These are phyloP conservation scores for Avena sativa DNA, from an alignment of 176 grass and related monocot genomes.

Conservation along the genomic window DNA sequence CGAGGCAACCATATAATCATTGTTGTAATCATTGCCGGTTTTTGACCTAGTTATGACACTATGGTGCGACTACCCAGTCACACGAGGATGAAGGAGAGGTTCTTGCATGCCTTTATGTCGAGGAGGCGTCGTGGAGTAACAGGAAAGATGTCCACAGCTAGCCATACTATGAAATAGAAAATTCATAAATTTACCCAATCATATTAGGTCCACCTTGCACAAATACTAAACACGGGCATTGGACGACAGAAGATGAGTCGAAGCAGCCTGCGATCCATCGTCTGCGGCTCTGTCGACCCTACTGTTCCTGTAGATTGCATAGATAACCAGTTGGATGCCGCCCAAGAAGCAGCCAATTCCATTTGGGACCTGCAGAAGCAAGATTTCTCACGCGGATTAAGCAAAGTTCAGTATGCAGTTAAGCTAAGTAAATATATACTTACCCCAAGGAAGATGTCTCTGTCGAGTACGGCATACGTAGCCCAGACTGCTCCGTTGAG, in stretches of 20 bases:
- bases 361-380: slow-evolving; percentile 61
- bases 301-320: slow-evolving; percentile 56
- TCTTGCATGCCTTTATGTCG: too few relatives aligned
- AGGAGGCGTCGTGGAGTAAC: too few relatives aligned
- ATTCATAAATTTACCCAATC: too few relatives aligned
- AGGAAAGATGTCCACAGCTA: too few relatives aligned
- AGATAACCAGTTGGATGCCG: slow-evolving; percentile 63
- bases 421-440: slow-evolving; percentile 8
- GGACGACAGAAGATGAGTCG: slow-evolving; percentile 29
- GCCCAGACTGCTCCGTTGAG: slow-evolving; percentile 76
- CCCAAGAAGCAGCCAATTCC: slow-evolving; percentile 72
- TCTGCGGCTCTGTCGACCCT: slow-evolving; percentile 12
- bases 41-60: too few relatives aligned
- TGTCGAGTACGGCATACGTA: slow-evolving; percentile 58
- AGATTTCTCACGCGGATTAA: background rate
- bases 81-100: too few relatives aligned
- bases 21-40: too few relatives aligned
- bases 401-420: background rate
- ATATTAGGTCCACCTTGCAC: too few relatives aligned
- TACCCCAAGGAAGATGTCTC: slow-evolving; percentile 73
- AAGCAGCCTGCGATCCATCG: slow-evolving; percentile 31
- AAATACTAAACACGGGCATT: background rate
- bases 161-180: too few relatives aligned
- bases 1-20: too few relatives aligned
- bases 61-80: too few relatives aligned